Evolutionary conservation across 441 rosid species (phyloP).

Genomic region (Raphanus hybrid): DNA sequence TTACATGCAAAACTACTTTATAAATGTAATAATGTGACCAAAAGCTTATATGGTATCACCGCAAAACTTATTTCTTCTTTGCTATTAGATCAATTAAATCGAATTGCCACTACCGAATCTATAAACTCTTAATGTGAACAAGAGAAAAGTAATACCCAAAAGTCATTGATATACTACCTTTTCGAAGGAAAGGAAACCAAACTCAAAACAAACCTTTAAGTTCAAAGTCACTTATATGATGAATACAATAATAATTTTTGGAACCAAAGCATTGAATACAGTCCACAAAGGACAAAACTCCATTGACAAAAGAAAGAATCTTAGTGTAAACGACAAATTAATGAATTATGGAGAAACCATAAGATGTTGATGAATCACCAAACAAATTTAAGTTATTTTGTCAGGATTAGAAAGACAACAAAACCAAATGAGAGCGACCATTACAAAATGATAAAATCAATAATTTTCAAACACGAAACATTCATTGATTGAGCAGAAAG

Average conservation of each 20-base stretch:
- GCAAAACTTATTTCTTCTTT: neutral
- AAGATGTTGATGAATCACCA: conserved; percentile 43
- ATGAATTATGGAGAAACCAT: conserved; percentile 36
- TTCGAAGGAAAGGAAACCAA: conserved; percentile 10
- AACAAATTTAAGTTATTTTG: conserved; percentile 31
- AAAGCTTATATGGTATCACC: neutral
- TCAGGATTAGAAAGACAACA: conserved; percentile 38
- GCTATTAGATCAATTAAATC: neutral
- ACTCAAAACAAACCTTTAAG: conserved; percentile 28
- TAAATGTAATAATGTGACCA: neutral
- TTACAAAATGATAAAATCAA: neutral
- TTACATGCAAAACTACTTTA: neutral
- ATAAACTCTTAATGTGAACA: conserved; percentile 27
- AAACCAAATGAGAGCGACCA: conserved; percentile 24
- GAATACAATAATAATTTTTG: conserved; percentile 12
- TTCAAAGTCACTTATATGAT: conserved; percentile 16
- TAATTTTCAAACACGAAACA: conserved; percentile 20
- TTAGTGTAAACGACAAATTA: conserved; percentile 38
- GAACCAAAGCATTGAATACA: conserved; percentile 41
- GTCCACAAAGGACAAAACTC: conserved; percentile 41
- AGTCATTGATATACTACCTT: conserved; percentile 9
- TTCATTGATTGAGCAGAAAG: neutral
- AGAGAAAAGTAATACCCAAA: conserved; percentile 9
- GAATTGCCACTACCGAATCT: neutral
- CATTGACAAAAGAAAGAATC: conserved; percentile 42